phyloP scores from a whole-genome alignment of 2,329 filamentous ascomycete species.

The Neoscytalidium dimidiatum region DNA sequence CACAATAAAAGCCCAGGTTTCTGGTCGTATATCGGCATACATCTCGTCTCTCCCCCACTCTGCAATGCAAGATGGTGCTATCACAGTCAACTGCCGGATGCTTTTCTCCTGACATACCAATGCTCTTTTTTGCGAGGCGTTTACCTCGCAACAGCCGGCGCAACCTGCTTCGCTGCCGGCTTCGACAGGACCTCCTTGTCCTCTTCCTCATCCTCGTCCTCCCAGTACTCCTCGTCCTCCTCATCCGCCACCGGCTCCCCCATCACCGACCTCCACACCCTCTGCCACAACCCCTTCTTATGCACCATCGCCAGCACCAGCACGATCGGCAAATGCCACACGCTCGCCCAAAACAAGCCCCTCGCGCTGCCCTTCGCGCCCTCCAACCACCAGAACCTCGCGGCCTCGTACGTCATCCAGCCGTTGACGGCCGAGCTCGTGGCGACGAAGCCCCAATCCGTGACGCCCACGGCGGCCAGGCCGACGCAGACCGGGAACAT shows the following conservation, averaged over 20 bases:
- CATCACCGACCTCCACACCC: slow-evolving; percentile 71
- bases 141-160: neutral
- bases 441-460: slow-evolving; percentile 80
- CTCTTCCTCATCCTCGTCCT: slow-evolving; percentile 41
- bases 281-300: slow-evolving; percentile 89
- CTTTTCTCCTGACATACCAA: too few species aligned
- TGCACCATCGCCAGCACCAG: slow-evolving; percentile 88
- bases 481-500: slow-evolving; percentile 86
- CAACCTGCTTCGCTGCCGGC: neutral
- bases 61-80: too few species aligned
- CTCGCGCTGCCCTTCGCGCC: slow-evolving; percentile 80
- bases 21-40: neutral
- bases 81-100: too few species aligned
- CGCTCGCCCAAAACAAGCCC: slow-evolving; percentile 92
- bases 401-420: slow-evolving; percentile 81
- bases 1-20: neutral
- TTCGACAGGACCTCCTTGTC: neutral
- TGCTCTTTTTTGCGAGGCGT: too few species aligned
- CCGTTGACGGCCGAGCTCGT: slow-evolving; percentile 81
- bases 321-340: slow-evolving; percentile 90
- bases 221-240: slow-evolving; percentile 56
- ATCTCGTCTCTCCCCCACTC: neutral
- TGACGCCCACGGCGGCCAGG: slow-evolving; percentile 77
- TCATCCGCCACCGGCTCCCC: slow-evolving; percentile 58
- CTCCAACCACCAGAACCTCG: slow-evolving; percentile 76